Percentiles rank a stretch among this genome's conserved stretches.
Conservation (phyloP, 768 basidiomycete species). For the Naganishia onofrii region DNA sequence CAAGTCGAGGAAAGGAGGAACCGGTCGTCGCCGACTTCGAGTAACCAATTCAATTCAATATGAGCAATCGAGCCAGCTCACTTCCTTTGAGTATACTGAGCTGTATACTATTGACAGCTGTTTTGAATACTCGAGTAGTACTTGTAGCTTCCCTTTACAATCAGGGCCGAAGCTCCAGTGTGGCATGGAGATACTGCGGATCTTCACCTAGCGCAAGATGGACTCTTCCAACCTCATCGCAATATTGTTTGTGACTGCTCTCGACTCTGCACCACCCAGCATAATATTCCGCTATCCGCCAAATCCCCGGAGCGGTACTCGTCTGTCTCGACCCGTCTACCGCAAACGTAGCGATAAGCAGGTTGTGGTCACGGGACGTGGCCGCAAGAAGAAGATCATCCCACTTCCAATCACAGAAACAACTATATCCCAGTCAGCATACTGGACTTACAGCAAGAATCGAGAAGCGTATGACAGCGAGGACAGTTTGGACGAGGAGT, state of each 20-base stretch:
- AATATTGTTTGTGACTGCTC: slow-evolving; percentile 71
- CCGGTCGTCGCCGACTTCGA: neutral
- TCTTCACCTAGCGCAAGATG: neutral
- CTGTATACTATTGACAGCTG: no score
- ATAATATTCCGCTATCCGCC: slow-evolving; percentile 85
- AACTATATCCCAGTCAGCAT: slow-evolving; percentile 19
- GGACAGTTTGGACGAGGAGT: slow-evolving; percentile 26
- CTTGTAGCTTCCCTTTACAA: no score
- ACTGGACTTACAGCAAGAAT: slow-evolving; percentile 26
- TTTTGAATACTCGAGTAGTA: no score
- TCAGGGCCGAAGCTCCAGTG: neutral
- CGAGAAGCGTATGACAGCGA: slow-evolving; percentile 29
- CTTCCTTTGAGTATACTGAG: no score
- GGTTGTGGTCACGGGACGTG: slow-evolving; percentile 8
- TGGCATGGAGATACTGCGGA: neutral
- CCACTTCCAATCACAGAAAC: slow-evolving; percentile 16
- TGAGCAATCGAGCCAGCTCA: neutral
- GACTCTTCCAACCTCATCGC: slow-evolving; percentile 60
- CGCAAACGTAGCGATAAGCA: slow-evolving; percentile 37
- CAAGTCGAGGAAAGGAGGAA: no score
- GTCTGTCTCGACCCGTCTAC: slow-evolving; percentile 66
- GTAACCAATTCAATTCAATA: neutral
- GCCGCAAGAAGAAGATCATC: slow-evolving; percentile 4
- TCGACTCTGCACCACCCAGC: slow-evolving; percentile 74
- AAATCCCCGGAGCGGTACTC: slow-evolving; percentile 61